Evolutionary conservation across 75 land plant species (phyloP).

Genomic region (Ceratopteris richardii): DNA sequence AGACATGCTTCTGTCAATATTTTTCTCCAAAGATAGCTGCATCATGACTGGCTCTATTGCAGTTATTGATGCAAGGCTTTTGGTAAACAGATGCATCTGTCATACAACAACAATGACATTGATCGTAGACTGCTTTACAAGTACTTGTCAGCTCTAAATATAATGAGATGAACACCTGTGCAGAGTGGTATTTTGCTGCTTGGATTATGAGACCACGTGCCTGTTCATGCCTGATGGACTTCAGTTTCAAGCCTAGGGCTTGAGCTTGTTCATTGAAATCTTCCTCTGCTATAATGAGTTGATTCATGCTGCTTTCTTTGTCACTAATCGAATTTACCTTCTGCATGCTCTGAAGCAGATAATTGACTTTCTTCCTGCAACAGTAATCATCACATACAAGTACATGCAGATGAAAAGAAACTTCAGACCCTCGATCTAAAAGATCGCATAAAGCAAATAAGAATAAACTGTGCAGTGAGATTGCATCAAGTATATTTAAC

Average conservation of each 20-base stretch:
- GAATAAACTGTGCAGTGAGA: too few relatives aligned
- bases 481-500: too few relatives aligned
- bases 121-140: too few relatives aligned
- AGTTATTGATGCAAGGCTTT: constrained; percentile 58
- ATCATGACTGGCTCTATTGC: constrained; percentile 65
- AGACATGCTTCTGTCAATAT: constrained; percentile 42
- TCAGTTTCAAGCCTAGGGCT: constrained; percentile 57
- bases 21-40: constrained; percentile 43
- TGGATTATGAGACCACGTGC: constrained; percentile 73
- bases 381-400: too few relatives aligned
- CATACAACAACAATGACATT: neutral
- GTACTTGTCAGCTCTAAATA: too few relatives aligned
- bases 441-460: too few relatives aligned
- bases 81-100: constrained; percentile 71
- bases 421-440: too few relatives aligned
- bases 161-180: constrained; percentile 54
- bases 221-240: constrained; percentile 80
- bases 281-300: constrained; percentile 50
- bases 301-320: constrained; percentile 40
- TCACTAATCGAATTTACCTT: constrained; percentile 41
- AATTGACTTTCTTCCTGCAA: constrained; percentile 44
- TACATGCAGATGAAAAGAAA: too few relatives aligned
- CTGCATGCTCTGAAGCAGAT: constrained; percentile 33
- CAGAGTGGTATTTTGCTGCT: constrained; percentile 81
- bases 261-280: constrained; percentile 65